Conservation (phyloP, 768 basidiomycete genomes). For the Mycena polygramma region DNA sequence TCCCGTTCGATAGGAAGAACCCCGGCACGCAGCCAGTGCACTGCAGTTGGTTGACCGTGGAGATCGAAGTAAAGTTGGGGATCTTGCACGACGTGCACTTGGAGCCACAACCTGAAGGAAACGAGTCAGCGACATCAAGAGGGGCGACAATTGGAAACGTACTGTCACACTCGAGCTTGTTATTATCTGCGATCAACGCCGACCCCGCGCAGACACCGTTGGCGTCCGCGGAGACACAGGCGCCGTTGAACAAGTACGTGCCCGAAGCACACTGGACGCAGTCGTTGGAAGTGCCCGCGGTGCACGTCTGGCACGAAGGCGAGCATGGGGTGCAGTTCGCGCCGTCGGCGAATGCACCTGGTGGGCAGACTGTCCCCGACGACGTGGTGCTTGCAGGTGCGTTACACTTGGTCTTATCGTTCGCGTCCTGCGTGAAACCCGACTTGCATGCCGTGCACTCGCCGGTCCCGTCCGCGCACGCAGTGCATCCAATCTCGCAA, state of each 20-base stretch:
- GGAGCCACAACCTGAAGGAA: slow-evolving; percentile 72
- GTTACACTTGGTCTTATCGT: slow-evolving; percentile 75
- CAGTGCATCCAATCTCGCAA: slow-evolving; percentile 73
- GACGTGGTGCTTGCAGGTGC: slow-evolving; percentile 65
- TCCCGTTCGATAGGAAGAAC: slow-evolving; percentile 76
- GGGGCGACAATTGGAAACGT: slow-evolving; percentile 43
- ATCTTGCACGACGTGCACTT: slow-evolving; percentile 85
- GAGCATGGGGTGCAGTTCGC: slow-evolving; percentile 70
- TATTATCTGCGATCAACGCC: slow-evolving; percentile 79
- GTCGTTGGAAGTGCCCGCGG: slow-evolving; percentile 69
- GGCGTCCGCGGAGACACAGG: slow-evolving; percentile 73
- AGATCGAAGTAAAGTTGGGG: slow-evolving; percentile 74
- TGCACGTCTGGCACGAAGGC: slow-evolving; percentile 76
- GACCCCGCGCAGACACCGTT: slow-evolving; percentile 81
- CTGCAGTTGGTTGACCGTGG: slow-evolving; percentile 73
- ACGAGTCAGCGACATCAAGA: slow-evolving; percentile 1
- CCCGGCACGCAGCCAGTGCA: slow-evolving; percentile 87
- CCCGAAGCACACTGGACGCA: slow-evolving; percentile 78
- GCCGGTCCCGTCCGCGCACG: slow-evolving; percentile 75
- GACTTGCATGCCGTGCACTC: slow-evolving; percentile 77
- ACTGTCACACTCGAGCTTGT: slow-evolving; percentile 86
- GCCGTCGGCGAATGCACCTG: slow-evolving; percentile 70
- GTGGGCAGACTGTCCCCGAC: slow-evolving; percentile 70
- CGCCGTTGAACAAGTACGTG: slow-evolving; percentile 71
- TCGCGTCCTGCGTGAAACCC: slow-evolving; percentile 74